Percentiles rank a stretch among this genome's conserved stretches.
Evolutionary conservation across 2,329 filamentous ascomycete genomes (phyloP).

Genomic region (Oidium heveae): DNA sequence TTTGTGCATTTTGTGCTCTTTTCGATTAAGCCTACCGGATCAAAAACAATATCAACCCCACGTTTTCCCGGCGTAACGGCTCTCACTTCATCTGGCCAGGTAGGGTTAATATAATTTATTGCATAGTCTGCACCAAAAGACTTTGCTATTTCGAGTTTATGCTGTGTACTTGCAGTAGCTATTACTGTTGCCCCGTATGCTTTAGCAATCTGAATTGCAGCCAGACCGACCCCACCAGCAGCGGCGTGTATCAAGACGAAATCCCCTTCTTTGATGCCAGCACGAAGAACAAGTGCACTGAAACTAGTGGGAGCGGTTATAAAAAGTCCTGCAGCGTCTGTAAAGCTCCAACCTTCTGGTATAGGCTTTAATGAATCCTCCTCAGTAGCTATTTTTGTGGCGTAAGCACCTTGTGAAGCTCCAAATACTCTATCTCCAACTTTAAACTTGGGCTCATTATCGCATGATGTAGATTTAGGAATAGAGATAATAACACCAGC

Average conservation of each 20-base stretch:
- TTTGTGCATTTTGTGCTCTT: constrained; percentile 72
- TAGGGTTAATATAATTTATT: constrained; percentile 44
- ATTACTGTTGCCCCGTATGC: constrained; percentile 81
- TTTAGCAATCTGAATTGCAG: constrained; percentile 84
- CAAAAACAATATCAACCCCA: constrained; percentile 76
- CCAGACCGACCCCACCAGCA: constrained; percentile 72
- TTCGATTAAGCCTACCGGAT: constrained; percentile 78
- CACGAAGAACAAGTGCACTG: constrained; percentile 54
- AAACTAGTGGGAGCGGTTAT: constrained; percentile 84
- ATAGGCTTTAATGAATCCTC: constrained; percentile 49
- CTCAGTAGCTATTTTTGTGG: constrained; percentile 41
- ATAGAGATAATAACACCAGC: constrained; percentile 48
- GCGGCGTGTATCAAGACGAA: constrained; percentile 55
- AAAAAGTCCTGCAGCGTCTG: constrained; percentile 69
- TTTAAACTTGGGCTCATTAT: constrained; percentile 33
- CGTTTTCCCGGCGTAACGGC: constrained; percentile 44
- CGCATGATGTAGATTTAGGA: constrained; percentile 23
- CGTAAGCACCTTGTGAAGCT: constrained; percentile 64
- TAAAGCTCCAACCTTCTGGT: constrained; percentile 58
- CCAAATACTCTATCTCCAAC: constrained; percentile 71
- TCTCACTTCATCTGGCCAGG: constrained; percentile 46
- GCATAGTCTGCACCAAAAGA: constrained; percentile 66
- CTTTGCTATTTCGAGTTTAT: constrained; percentile 57
- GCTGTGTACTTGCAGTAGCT: constrained; percentile 59
- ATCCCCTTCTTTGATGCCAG: constrained; percentile 46